Conservation (phyloP, 1,284 basidiomycete genomes). For the Peniophora sp. region DNA sequence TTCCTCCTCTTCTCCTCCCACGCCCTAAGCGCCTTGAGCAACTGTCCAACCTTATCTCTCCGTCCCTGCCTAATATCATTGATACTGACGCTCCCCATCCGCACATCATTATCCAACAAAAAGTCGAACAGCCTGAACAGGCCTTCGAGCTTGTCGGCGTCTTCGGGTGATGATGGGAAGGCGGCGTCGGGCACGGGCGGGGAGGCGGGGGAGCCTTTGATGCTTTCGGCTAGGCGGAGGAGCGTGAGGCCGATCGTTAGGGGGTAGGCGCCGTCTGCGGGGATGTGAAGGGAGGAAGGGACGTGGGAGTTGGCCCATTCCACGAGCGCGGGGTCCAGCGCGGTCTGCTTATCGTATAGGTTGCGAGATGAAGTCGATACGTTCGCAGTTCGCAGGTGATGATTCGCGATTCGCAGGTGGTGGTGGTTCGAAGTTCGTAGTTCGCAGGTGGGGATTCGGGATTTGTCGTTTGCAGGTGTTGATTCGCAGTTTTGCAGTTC, state of each 20-base stretch:
- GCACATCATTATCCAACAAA: constrained; percentile 80
- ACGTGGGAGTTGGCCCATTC: constrained; percentile 84
- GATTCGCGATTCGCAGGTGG: too few species aligned
- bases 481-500: too few species aligned
- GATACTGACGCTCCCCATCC: constrained; percentile 84
- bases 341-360: constrained; percentile 13
- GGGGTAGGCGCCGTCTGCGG: constrained; percentile 36
- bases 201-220: constrained; percentile 59
- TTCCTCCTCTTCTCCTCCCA: constrained; percentile 71
- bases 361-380: too few species aligned
- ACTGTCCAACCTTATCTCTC: constrained; percentile 67
- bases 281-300: constrained; percentile 58
- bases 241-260: constrained; percentile 65
- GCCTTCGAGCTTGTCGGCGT: constrained; percentile 75
- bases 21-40: constrained; percentile 65
- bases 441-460: too few species aligned
- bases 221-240: constrained; percentile 68
- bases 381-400: too few species aligned
- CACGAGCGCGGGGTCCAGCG: constrained; percentile 49
- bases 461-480: too few species aligned
- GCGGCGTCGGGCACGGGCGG: constrained; percentile 72
- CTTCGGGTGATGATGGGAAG: constrained; percentile 58
- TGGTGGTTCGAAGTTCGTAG: too few species aligned
- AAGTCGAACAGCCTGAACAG: constrained; percentile 86
- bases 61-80: constrained; percentile 82